Percentiles rank a stretch among this genome's conserved stretches.
Evolutionary conservation across 345 rosid species (phyloP).

Genomic region (Trapa bicornis): DNA sequence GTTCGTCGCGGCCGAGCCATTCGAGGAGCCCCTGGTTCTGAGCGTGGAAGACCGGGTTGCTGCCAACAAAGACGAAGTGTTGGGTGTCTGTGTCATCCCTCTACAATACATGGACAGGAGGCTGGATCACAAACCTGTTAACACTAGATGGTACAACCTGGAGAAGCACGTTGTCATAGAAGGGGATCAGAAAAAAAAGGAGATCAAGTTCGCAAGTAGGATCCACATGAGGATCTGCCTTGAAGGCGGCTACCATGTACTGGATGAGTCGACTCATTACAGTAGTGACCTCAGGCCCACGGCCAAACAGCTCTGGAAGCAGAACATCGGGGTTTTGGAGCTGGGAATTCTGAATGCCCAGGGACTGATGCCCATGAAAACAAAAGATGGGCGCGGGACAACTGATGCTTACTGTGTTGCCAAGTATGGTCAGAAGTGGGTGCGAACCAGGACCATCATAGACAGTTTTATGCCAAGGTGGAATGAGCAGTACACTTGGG

Average conservation of each 20-base stretch:
- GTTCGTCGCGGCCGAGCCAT: slow-evolving; percentile 48
- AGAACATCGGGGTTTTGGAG: slow-evolving; percentile 33
- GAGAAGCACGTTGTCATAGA: slow-evolving; percentile 17
- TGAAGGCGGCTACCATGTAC: slow-evolving; percentile 50
- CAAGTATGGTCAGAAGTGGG: slow-evolving; percentile 35
- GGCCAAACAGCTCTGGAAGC: slow-evolving; percentile 25
- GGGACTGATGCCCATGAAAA: slow-evolving; percentile 28
- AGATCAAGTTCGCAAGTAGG: slow-evolving; percentile 27
- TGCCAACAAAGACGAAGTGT: slow-evolving; percentile 24
- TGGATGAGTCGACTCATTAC: slow-evolving; percentile 36
- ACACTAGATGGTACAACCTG: slow-evolving; percentile 26
- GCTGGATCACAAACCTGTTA: slow-evolving; percentile 12
- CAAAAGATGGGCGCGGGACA: slow-evolving; percentile 24
- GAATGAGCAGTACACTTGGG: slow-evolving; percentile 40
- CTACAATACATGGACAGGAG: slow-evolving; percentile 21
- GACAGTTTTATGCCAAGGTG: slow-evolving; percentile 26
- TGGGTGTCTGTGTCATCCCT: slow-evolving; percentile 29
- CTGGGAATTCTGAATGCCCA: slow-evolving; percentile 38
- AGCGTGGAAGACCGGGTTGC: slow-evolving; percentile 31
- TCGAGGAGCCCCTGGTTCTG: slow-evolving; percentile 28
- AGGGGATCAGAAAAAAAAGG: slow-evolving; percentile 16
- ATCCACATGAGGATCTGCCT: slow-evolving; percentile 27
- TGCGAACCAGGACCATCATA: slow-evolving; percentile 24
- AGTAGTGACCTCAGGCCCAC: slow-evolving; percentile 42
- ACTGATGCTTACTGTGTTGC: slow-evolving; percentile 45